Conservation (phyloP, 257 asterid genomes). For the Solanum corneliomulleri region DNA sequence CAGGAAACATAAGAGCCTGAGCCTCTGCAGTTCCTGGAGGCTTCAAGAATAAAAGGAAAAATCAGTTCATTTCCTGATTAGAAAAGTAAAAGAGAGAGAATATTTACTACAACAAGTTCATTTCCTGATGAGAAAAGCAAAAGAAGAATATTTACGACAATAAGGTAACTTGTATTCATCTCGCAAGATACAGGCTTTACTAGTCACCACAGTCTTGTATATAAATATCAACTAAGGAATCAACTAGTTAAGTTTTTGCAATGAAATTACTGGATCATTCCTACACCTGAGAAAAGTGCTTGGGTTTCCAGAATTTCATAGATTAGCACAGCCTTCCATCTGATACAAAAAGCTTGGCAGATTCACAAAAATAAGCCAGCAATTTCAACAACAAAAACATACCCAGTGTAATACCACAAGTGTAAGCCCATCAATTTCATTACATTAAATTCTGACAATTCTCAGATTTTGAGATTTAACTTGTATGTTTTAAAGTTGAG, state of each 20-base stretch:
- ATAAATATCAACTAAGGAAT: neutral
- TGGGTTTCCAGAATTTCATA: neutral
- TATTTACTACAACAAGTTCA: neutral
- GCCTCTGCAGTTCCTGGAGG: constrained; percentile 94
- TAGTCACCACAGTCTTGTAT: neutral
- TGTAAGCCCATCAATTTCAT: neutral
- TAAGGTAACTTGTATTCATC: neutral
- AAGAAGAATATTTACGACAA: neutral
- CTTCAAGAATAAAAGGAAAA: constrained; percentile 37
- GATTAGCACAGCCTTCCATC: neutral
- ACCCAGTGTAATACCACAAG: neutral
- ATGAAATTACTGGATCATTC: neutral
- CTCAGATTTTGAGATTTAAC: neutral
- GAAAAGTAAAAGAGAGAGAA: neutral
- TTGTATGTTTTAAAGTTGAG: neutral
- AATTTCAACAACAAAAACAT: neutral
- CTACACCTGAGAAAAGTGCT: neutral
- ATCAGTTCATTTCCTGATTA: neutral
- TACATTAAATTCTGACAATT: neutral
- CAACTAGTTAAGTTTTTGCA: neutral
- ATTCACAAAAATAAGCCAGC: neutral
- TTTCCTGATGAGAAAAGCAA: neutral
- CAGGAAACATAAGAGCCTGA: constrained; percentile 43
- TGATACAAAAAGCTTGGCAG: neutral
- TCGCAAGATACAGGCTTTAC: neutral